Base-by-base conservation (phyloP, 1,139 yeast genomes). In the Geotrichum histeridarum region DNA sequence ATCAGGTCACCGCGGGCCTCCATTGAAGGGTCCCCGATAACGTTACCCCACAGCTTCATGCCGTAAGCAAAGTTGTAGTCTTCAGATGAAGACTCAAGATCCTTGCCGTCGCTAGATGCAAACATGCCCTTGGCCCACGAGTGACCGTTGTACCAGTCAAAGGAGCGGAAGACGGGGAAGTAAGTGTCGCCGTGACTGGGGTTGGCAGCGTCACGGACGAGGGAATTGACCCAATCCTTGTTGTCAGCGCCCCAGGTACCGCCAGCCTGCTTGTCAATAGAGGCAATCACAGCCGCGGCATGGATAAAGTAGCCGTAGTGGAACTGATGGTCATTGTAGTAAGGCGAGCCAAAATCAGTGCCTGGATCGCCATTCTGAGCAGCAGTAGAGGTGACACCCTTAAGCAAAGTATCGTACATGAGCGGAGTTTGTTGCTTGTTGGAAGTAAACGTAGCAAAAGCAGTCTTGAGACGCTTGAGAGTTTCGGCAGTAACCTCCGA, bases 121-220 rank as follows among this genome's bases (percentile, higher is more conserved):
- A 78, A 82, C 56, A 85, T 72, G n/a, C 94, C 93, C 59, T 80
- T 79, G 4, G 93, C 91, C 88, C 90, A 85, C 5, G 90, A 83
- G 65, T 86, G 93, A 18, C 94, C 94, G 45, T 76, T 76, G 68
- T 72, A 86, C 88, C 88, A 86, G 65, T 84, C 89, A 69, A 85
- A 86, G 72, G 78, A 77, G 64, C 93, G 74, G 14, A 80, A 84
- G 22, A 80, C 83, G 5, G 93, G 93, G 78, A 84, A 86, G 62
- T 77, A 78, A 1, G 70, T 54, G 66, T 84, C 90, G 14, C 41
- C 45, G 9, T 22, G 22, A n/a, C 54, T 43, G 30, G 91, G 90
- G 64, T 84, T 85, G 42, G 88, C 85, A 50, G 82, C 87, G 64
- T 85, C 91, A 68, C 91, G 78, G 38, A 84, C 71, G 60, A 83